Base-by-base conservation (phyloP, 2,329 filamentous ascomycete species). In the Rhynchosporium agropyri region DNA sequence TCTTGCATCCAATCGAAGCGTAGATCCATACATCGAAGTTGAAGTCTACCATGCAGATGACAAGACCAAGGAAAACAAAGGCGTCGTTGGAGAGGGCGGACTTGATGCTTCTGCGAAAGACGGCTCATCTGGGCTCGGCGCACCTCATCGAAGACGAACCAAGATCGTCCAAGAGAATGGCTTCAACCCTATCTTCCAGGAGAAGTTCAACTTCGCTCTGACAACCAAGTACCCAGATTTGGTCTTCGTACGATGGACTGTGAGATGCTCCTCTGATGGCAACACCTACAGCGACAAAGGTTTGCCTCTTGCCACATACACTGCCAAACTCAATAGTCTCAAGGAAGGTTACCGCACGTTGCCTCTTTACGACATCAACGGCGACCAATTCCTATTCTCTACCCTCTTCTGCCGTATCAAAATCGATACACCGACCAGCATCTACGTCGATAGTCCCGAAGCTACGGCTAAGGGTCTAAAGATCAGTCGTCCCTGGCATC, bases 41-140 rank as follows among this genome's bases (percentile, higher is more conserved):
- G 94, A 99, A 76, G 89, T 98, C 73, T 95, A 96, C 75, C 90
- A 93, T 71, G 91, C 94, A 46, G 95, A 97, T 76, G 94, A 97
- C 78, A 94, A 95, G 78, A 86, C 89, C 71, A 92, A 97, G 77
- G 93, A 94, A 76, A 89, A 88, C 58, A 91, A 91, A 56, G 89
- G 87, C 60, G 82, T 88, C 60, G 86, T 74, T 60, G 87, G 86
- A 40, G 83, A 88, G 71, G 87, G 88, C 55, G 87, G 87, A 26
- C 82, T 84, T 69, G 84, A 89, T 76, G 83, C 85, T 51, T 88
- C 86, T 61, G 80, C 82, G 33, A 84, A 84, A 59, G 86, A 85
- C 69, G 85, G 86, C 40, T 82, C 84, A 71, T 87, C 86, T 58
- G 87, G 87, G 4, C 85, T 89, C 60, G 88, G 87, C 29, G 84